Evolutionary conservation across 163 green algal species (phyloP).

Genomic region (Chlamydomonas reinhardtii): DNA sequence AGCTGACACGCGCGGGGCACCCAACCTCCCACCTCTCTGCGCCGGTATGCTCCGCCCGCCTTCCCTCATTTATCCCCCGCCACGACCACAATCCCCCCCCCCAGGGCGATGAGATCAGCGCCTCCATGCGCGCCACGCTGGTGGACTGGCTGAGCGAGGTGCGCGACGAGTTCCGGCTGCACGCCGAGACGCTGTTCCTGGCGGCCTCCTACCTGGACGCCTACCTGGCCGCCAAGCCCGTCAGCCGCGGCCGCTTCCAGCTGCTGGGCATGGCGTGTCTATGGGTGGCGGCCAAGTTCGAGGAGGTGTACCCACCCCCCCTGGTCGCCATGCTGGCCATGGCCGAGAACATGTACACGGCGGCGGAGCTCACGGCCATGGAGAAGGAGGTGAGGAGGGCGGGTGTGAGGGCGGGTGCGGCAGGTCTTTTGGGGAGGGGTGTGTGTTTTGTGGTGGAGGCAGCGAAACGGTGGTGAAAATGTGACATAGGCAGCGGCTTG

Average conservation of each 20-base stretch:
- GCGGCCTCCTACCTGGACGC: slow-evolving; percentile 74
- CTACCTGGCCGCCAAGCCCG: slow-evolving; percentile 41
- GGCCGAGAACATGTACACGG: slow-evolving; percentile 94
- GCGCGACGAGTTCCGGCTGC: slow-evolving; percentile 75
- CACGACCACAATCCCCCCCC: no score
- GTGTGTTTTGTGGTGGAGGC: no score
- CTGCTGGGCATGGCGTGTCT: slow-evolving; percentile 86
- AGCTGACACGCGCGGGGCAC: no score
- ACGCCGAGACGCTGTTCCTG: slow-evolving; percentile 76
- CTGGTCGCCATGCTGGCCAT: slow-evolving; percentile 76
- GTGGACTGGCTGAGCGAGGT: slow-evolving; percentile 85
- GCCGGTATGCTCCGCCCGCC: no score
- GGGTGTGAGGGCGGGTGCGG: not conserved
- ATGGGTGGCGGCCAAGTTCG: slow-evolving; percentile 86
- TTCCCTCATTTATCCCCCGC: no score
- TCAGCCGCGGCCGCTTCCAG: slow-evolving; percentile 63
- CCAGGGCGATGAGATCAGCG: slow-evolving; percentile 46
- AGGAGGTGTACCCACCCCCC: slow-evolving; percentile 92
- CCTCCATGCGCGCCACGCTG: slow-evolving; percentile 74
- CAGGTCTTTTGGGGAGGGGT: no score
- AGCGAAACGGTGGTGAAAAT: no score
- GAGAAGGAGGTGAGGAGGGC: slow-evolving; percentile 70
- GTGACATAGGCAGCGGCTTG: no score
- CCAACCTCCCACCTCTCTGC: no score
- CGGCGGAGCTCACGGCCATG: slow-evolving; percentile 69